phyloP scores from a whole-genome alignment of 805 yeast species.

The Wickerhamomyces bovis region DNA sequence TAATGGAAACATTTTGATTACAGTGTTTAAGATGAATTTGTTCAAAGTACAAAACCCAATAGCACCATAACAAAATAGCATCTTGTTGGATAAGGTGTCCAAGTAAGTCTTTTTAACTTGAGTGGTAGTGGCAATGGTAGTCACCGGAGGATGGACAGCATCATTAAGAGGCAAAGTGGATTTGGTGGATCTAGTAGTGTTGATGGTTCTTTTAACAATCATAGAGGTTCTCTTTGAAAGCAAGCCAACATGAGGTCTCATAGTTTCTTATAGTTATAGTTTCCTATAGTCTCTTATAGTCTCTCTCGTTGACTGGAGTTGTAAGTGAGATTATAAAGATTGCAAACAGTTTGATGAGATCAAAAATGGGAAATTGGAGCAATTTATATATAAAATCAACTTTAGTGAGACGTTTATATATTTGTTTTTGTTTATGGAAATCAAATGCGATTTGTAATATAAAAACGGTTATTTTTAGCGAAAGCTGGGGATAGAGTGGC shows the following conservation, averaged over 20 bases:
- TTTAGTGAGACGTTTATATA: background rate
- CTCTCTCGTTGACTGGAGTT: no score
- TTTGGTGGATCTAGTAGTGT: constrained; percentile 11
- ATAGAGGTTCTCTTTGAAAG: background rate
- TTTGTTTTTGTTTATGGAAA: background rate
- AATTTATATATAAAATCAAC: background rate
- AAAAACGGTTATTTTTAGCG: background rate
- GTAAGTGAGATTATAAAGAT: no score
- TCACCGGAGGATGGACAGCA: background rate
- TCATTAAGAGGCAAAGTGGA: constrained; percentile 1
- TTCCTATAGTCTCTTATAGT: no score
- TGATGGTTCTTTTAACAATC: constrained; percentile 11
- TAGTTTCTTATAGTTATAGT: no score
- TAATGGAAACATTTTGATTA: constrained; percentile 63
- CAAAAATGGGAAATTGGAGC: background rate
- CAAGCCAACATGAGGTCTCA: background rate
- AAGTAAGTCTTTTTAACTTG: constrained; percentile 33
- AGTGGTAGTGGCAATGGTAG: constrained; percentile 1
- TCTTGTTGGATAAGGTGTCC: constrained; percentile 45
- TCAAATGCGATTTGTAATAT: no score
- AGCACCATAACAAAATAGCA: constrained; percentile 57
- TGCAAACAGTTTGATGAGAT: background rate
- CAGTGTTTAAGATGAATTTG: constrained; percentile 53
- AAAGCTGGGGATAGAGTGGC: background rate
- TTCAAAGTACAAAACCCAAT: constrained; percentile 67